These are phyloP conservation scores for Choiromyces venosus DNA, from an alignment of 495 filamentous ascomycete genomes.

Conservation along the genomic window DNA sequence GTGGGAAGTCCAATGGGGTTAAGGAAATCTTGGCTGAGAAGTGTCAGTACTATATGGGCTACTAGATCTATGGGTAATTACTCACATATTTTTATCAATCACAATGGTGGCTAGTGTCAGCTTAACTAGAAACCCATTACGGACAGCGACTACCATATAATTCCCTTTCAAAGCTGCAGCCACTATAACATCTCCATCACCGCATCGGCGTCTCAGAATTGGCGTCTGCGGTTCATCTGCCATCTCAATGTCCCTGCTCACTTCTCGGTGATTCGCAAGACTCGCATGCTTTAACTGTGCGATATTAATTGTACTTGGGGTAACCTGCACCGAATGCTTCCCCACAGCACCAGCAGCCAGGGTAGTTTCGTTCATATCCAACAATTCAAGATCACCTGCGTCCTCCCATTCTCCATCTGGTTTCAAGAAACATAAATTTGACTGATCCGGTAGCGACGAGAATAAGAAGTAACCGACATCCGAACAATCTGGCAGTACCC, in stretches of 20 bases:
- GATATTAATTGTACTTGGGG: constrained; percentile 33
- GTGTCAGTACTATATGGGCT: not conserved
- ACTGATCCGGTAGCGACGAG: constrained; percentile 32
- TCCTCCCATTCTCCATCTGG: constrained; percentile 38
- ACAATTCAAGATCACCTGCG: constrained; percentile 24
- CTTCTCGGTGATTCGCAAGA: constrained; percentile 18
- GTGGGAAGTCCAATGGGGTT: constrained; percentile 29
- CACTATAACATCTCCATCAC: constrained; percentile 35
- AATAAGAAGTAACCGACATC: constrained; percentile 38
- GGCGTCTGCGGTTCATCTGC: constrained; percentile 6
- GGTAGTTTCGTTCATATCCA: constrained; percentile 37
- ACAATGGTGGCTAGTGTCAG: constrained; percentile 32
- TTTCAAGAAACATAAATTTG: constrained; percentile 37
- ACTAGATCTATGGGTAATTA: not conserved
- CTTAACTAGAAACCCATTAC: constrained; percentile 30
- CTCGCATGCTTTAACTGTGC: constrained; percentile 21
- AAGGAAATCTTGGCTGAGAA: constrained; percentile 36
- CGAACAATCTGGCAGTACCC: constrained; percentile 38
- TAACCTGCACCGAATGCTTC: constrained; percentile 35
- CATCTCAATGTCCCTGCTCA: constrained; percentile 30
- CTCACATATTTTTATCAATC: constrained; percentile 32
- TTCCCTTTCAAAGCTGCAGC: constrained; percentile 31
- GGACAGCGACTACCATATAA: constrained; percentile 31
- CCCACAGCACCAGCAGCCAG: constrained; percentile 37
- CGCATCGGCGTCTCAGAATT: constrained; percentile 32